phyloP scores from a whole-genome alignment of 2,329 filamentous ascomycete genomes.

The Chrysoporthe austroafricana region DNA sequence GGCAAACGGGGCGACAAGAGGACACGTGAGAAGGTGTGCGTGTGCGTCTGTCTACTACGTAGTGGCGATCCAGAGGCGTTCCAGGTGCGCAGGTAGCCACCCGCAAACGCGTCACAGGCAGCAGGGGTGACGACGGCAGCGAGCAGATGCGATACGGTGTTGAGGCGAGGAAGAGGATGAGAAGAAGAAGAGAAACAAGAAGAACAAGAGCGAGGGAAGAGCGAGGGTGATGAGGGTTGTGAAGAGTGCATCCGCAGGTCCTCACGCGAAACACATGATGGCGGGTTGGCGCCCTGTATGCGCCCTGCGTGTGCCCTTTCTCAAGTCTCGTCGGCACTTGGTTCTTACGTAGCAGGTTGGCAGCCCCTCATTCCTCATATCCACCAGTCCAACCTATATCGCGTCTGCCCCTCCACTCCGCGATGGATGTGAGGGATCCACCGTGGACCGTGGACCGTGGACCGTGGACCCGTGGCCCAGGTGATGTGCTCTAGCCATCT shows the following conservation, averaged over 20 bases:
- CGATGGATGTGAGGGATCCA: too few species aligned
- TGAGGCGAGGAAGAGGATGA: not conserved
- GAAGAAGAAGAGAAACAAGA: not conserved
- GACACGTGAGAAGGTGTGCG: not conserved
- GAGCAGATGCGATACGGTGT: not conserved
- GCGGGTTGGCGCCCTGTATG: too few species aligned
- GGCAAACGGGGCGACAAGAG: slow-evolving; percentile 9
- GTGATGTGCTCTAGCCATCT: not conserved
- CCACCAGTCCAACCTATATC: not conserved
- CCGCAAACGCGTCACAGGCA: not conserved
- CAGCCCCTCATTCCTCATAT: too few species aligned
- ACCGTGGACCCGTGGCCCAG: not conserved
- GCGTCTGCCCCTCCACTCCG: not conserved
- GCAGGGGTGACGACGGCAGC: not conserved
- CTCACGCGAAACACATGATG: too few species aligned
- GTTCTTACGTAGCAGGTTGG: not conserved
- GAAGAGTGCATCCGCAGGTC: too few species aligned
- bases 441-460: too few species aligned
- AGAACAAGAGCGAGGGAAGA: not conserved
- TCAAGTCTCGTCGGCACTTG: too few species aligned
- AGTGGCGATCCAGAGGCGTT: not conserved
- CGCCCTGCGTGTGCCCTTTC: too few species aligned
- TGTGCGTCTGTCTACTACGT: too few species aligned
- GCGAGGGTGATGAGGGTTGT: not conserved
- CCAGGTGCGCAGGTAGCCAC: not conserved